Evolutionary conservation across 106 monocot genomes (phyloP), one percentile per base, ranked within the genome.

Genomic region (Dioscorea zingiberensis): DNA sequence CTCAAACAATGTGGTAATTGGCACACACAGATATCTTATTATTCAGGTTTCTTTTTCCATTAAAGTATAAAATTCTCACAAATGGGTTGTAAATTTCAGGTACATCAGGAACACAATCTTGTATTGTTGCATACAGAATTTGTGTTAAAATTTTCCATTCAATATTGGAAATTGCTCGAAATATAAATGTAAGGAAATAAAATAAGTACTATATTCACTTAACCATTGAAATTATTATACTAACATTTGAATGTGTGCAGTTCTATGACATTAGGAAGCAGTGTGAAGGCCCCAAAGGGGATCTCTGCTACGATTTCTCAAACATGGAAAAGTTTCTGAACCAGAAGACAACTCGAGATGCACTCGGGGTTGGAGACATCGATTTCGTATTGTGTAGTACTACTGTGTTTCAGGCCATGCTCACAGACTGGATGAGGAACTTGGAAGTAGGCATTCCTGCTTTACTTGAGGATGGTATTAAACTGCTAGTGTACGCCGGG

Each of bases 381-480:
- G 73, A 92, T 30, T 98, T 98, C 63, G 88, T 98, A 13, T 92
- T 92, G 0, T 98, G 97, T 38, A 98, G 88, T 60, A 74, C 92
- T 1, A 73, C 79, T 12, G 95, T 97, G 27, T 84, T 88, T 48
- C 64, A 88, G 60, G 95, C 91, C 12, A 79, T 97, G 91, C 74
- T 97, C 17, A 84, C 66, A 10, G 95, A 98, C 67, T 98, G 97
- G 97, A 98, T 98, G 97, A 81, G 88, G 71, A 80, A 94, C 67
- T 64, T 94, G 67, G 94, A 94, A 80, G 86, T 82, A 1, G 94
- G 94, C 26, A 90, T 94, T 45, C 90, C 94, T 64, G 77, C 78
- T 19, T 81, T 94, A 29, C 78, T 94, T 54, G 94, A 94, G 58
- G 84, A 87, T 75, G 90, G 80, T 29, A 73, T 94, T 69, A 84